Conservation (phyloP, 306 rosid genomes). For the Mimosa pudica region DNA sequence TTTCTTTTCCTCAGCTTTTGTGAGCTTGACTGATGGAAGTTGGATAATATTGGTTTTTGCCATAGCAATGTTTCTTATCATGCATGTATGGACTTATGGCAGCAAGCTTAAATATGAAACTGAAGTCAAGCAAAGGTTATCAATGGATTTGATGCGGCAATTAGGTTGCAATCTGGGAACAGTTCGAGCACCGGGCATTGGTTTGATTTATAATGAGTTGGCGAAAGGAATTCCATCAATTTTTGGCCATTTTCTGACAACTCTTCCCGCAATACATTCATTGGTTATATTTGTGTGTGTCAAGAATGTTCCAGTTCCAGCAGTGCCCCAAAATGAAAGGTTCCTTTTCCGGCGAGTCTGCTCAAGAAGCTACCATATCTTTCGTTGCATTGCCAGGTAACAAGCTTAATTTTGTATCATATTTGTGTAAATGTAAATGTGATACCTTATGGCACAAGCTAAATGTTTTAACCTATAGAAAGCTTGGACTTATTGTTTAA, state of each 20-base stretch:
- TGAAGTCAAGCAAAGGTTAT: conserved; percentile 89
- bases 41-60: conserved; percentile 95
- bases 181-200: conserved; percentile 95
- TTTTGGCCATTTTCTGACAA: conserved; percentile 92
- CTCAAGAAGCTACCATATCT: conserved; percentile 83
- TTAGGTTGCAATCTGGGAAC: conserved; percentile 94
- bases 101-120: conserved; percentile 97
- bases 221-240: conserved; percentile 96
- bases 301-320: conserved; percentile 87
- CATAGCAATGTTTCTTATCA: conserved; percentile 73
- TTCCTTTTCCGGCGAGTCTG: conserved; percentile 97
- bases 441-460: neutral
- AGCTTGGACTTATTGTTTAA: conserved; percentile 6
- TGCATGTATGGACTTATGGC: conserved; percentile 92
- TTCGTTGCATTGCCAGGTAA: conserved; percentile 97
- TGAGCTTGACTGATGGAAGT: conserved; percentile 95
- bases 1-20: conserved; percentile 85
- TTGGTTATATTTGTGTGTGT: conserved; percentile 93
- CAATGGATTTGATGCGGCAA: conserved; percentile 87
- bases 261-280: conserved; percentile 63
- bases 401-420: neutral
- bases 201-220: conserved; percentile 92
- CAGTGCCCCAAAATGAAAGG: conserved; percentile 96
- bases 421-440: neutral
- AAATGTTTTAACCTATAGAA: neutral